phyloP scores from a whole-genome alignment of 2,329 filamentous ascomycete species.

The Xylaria sp. region DNA sequence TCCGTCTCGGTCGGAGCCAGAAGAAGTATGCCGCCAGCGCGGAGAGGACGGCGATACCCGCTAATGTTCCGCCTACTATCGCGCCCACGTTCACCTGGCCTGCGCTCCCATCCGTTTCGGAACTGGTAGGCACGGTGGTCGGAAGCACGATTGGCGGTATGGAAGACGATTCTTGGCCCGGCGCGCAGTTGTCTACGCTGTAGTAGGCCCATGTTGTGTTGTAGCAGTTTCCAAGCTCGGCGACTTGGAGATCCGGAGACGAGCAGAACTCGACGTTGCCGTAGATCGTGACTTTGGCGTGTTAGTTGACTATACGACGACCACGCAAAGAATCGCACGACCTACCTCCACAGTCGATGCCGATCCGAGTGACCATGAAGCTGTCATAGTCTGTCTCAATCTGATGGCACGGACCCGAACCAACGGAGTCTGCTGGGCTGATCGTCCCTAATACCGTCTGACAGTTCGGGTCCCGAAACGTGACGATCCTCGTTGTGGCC shows the following conservation, averaged over 20 bases:
- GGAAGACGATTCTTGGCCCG: background rate
- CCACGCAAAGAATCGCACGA: background rate
- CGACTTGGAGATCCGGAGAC: conserved; percentile 8
- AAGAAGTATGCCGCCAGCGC: conserved; percentile 12
- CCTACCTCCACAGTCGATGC: background rate
- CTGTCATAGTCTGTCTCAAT: background rate
- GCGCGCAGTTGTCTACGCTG: conserved; percentile 12
- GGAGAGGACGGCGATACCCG: conserved; percentile 2
- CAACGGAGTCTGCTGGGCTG: background rate
- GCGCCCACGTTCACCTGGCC: conserved; percentile 8
- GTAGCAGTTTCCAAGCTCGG: conserved; percentile 9
- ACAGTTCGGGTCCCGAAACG: background rate
- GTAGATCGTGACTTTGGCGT: conserved; percentile 12
- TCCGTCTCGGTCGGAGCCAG: conserved; percentile 13
- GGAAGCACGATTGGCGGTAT: background rate
- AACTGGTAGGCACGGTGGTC: background rate
- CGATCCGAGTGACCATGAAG: background rate
- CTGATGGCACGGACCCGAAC: background rate
- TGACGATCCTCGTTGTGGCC: background rate
- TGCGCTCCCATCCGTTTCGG: background rate
- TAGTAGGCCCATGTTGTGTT: conserved; percentile 14
- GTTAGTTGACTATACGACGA: background rate
- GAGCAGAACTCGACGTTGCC: conserved; percentile 12
- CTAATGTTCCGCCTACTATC: conserved; percentile 12
- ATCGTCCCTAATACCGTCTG: background rate